Conservation (phyloP, 2,329 filamentous ascomycete genomes). For the Orbilia javanica region DNA sequence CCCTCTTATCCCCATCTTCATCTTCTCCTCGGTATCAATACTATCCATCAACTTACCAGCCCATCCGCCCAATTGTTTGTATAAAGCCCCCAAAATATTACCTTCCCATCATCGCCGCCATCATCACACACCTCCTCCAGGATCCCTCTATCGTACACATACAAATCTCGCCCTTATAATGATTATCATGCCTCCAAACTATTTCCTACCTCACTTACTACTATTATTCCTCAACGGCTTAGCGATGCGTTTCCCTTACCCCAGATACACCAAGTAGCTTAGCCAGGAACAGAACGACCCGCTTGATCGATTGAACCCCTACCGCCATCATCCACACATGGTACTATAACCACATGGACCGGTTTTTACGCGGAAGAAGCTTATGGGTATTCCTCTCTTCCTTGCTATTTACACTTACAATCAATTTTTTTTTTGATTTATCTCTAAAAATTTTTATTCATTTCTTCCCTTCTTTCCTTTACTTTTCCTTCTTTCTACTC, state of each 20-base stretch:
- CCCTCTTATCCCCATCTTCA: background rate
- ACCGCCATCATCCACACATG: background rate
- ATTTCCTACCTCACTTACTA: background rate
- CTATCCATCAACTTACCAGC: no score
- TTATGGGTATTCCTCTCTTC: background rate
- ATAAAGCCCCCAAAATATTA: background rate
- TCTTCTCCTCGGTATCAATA: background rate
- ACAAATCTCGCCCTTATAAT: background rate
- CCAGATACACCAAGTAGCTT: background rate
- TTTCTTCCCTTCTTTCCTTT: no score
- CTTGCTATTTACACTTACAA: background rate
- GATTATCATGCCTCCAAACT: background rate
- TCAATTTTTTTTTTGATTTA: background rate
- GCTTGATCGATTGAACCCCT: background rate
- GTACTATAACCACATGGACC: no score
- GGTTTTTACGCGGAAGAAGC: background rate
- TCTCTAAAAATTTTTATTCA: no score
- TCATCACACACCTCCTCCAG: no score
- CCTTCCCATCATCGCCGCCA: background rate
- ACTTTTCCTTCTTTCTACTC: no score
- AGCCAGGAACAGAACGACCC: background rate
- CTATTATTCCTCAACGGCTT: constrained; percentile 7
- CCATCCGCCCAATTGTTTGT: background rate
- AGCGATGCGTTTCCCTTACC: constrained; percentile 6
- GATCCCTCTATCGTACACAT: background rate